Conservation (phyloP, 371 early-diverging fungal genomes). For the Mucor irregularis region DNA sequence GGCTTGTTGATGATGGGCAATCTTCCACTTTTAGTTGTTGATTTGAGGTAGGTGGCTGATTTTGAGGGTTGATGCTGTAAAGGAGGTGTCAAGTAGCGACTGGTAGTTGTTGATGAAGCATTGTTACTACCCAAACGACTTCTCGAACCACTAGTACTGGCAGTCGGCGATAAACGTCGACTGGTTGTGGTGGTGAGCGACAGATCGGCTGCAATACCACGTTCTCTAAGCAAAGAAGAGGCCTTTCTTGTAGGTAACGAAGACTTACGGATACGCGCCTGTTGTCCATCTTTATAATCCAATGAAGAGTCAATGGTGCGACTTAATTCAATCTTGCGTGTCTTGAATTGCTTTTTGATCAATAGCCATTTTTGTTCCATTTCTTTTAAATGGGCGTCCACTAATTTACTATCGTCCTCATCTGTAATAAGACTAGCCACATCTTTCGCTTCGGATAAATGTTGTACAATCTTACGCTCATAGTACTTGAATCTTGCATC, state of each 20-base stretch:
- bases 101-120: neutral
- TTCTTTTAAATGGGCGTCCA: conserved; percentile 12
- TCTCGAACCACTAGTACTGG: conserved; percentile 13
- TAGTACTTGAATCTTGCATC: conserved; percentile 58
- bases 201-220: conserved; percentile 8
- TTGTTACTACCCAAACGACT: neutral
- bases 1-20: conserved; percentile 18
- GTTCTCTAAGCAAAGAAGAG: conserved; percentile 27
- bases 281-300: conserved; percentile 12
- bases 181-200: conserved; percentile 10
- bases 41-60: conserved; percentile 24
- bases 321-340: conserved; percentile 32
- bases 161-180: conserved; percentile 20
- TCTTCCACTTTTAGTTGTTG: neutral
- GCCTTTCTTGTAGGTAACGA: conserved; percentile 47
- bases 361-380: conserved; percentile 23
- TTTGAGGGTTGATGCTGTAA: conserved; percentile 31
- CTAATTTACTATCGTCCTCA: neutral
- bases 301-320: conserved; percentile 27
- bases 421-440: neutral
- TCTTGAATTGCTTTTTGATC: conserved; percentile 29
- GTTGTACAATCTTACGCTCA: conserved; percentile 44
- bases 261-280: conserved; percentile 35
- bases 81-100: conserved; percentile 7
- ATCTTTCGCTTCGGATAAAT: conserved; percentile 36